These are phyloP conservation scores for Lablab purpureus DNA, from an alignment of 306 rosid genomes.

Conservation along the genomic window DNA sequence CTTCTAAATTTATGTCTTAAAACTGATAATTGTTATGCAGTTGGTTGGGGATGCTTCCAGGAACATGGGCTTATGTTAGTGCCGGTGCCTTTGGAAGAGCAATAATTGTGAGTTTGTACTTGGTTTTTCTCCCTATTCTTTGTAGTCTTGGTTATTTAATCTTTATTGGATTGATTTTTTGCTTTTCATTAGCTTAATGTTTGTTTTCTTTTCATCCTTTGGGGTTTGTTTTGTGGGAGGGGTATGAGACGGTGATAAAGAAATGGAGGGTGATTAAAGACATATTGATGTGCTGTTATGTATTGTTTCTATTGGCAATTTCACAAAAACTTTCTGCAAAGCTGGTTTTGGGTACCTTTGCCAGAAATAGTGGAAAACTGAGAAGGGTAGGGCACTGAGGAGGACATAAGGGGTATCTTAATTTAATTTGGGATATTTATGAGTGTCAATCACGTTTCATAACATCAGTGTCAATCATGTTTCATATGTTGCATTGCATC, in stretches of 20 bases:
- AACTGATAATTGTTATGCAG: constrained; percentile 57
- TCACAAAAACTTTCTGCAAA: constrained; percentile 9
- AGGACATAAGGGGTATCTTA: background rate
- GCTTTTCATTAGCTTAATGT: background rate
- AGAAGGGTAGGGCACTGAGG: constrained; percentile 9
- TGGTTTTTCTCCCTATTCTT: background rate
- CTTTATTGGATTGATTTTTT: background rate
- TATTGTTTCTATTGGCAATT: background rate
- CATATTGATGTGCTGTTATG: background rate
- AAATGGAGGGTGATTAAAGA: constrained; percentile 14
- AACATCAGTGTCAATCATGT: constrained; percentile 5
- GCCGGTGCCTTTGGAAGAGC: constrained; percentile 99
- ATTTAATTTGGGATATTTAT: constrained; percentile 14
- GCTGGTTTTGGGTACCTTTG: constrained; percentile 12
- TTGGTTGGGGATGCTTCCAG: constrained; percentile 99
- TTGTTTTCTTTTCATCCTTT: constrained; percentile 17
- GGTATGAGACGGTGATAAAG: constrained; percentile 18
- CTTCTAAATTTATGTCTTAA: constrained; percentile 29
- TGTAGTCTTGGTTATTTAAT: constrained; percentile 23
- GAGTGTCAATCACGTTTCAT: too few relatives aligned
- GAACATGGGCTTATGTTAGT: constrained; percentile 99
- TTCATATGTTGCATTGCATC: constrained; percentile 14
- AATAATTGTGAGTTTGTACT: constrained; percentile 76
- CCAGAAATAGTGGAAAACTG: constrained; percentile 13
- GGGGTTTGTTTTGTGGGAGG: constrained; percentile 4